These are phyloP conservation scores for Sambucus nigra DNA, from an alignment of 129 eudicot species.

Conservation along the genomic window DNA sequence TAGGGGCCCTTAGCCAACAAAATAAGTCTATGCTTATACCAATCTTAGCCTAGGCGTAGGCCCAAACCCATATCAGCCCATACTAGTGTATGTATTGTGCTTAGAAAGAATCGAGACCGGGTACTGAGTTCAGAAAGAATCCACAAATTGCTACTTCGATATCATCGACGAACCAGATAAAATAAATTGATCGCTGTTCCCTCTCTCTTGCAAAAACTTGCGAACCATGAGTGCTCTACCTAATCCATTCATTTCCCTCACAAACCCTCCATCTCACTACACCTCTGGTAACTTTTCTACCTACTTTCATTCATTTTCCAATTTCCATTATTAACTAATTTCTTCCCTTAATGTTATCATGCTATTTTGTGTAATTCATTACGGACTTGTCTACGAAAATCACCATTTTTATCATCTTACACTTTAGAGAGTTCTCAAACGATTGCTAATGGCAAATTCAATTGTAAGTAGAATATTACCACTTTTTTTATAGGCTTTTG, in stretches of 20 bases:
- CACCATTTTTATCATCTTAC: too few species aligned
- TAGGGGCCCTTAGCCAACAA: too few species aligned
- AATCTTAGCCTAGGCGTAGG: neutral
- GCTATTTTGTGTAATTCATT: too few species aligned
- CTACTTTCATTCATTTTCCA: neutral
- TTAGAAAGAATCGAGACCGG: neutral
- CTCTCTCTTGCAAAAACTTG: slow-evolving; percentile 1
- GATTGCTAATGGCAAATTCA: too few species aligned
- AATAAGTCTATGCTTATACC: too few species aligned
- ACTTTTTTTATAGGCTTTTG: too few species aligned
- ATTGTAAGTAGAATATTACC: too few species aligned
- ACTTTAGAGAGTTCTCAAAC: too few species aligned
- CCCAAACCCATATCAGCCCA: neutral
- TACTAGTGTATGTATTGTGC: neutral
- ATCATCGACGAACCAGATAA: neutral
- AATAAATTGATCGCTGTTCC: neutral
- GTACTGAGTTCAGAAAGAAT: neutral
- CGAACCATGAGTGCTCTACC: slow-evolving; percentile 28
- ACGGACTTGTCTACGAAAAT: too few species aligned
- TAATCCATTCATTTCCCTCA: slow-evolving; percentile 24
- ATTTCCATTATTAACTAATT: neutral
- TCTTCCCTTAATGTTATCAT: too few species aligned
- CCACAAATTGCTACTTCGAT: neutral
- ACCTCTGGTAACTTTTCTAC: slow-evolving; percentile 19
- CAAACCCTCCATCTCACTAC: slow-evolving; percentile 16